These are phyloP conservation scores for Trichosporon sp. DNA, from an alignment of 1,284 basidiomycete species.

Conservation along the genomic window DNA sequence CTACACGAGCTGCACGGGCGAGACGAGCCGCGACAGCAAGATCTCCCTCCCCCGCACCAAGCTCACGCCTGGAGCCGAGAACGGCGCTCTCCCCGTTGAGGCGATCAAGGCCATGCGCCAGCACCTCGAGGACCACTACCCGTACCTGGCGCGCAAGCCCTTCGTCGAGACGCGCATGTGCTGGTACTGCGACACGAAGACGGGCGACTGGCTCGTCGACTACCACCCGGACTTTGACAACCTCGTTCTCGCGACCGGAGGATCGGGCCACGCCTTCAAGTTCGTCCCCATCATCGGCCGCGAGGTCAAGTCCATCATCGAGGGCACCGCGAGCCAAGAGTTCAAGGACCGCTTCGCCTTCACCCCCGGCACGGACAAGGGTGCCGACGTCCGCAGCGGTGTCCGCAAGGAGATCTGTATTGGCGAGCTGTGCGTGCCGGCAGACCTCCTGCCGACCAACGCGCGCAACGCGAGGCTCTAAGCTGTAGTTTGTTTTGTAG, in stretches of 20 bases:
- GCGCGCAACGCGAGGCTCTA: slow-evolving; percentile 25
- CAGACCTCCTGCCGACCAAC: slow-evolving; percentile 28
- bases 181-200: slow-evolving; percentile 58
- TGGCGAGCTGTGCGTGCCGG: slow-evolving; percentile 19
- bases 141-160: slow-evolving; percentile 52
- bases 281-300: slow-evolving; percentile 81
- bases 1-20: slow-evolving; percentile 34
- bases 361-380: slow-evolving; percentile 31
- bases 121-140: slow-evolving; percentile 47
- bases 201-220: slow-evolving; percentile 60
- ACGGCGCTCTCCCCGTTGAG: slow-evolving; percentile 50
- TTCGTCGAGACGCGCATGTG: slow-evolving; percentile 53
- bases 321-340: slow-evolving; percentile 60
- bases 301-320: slow-evolving; percentile 70
- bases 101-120: slow-evolving; percentile 42
- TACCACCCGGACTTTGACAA: slow-evolving; percentile 55
- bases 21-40: slow-evolving; percentile 32
- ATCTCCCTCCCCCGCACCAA: slow-evolving; percentile 54
- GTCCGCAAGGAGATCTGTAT: slow-evolving; percentile 36
- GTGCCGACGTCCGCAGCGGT: slow-evolving; percentile 49
- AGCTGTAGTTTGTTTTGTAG: background rate
- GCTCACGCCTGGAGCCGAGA: slow-evolving; percentile 50
- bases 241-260: slow-evolving; percentile 58
- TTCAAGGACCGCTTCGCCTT: slow-evolving; percentile 62
- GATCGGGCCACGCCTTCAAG: slow-evolving; percentile 61